Base-by-base conservation (phyloP, 495 filamentous ascomycete genomes). In the Pseudomonodictys pantanalensis region DNA sequence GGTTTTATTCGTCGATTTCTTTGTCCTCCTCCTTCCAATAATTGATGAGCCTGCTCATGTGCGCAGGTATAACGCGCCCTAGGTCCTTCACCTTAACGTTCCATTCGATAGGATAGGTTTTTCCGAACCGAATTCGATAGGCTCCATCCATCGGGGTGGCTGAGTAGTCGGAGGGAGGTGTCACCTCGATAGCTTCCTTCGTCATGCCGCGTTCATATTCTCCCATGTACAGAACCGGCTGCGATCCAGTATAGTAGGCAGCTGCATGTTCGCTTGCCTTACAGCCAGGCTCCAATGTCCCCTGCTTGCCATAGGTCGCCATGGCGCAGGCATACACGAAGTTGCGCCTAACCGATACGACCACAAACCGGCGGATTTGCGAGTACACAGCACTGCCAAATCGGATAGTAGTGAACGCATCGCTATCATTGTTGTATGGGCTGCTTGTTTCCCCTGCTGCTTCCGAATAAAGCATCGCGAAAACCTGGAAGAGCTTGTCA, bases 231-330 rank as follows among this genome's bases (percentile, higher is more conserved):
- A 3, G 18, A 9, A 4, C 24, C 1, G 53, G 60, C 5, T 1
- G 29, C 52, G 70, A 46, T 68, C 63, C 67, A 25, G 47, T 41
- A 61, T 71, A 74, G 52, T 76, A 68, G 11, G 76, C 68, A n/a
- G 77, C 59, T 7, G 76, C 61, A 64, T 79, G 77, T 22, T 71
- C 71, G 8, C 47, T 51, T 9, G 67, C 48, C 52, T 74, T 68
- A 0, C 75, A 59, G 0, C 67, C 69, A 1, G 25, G 38, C 50
- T 77, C 77, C 0, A 64, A 58, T 5, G 77, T 66, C 1, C 71
- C 51, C 42, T 65, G 62, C 15, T 68, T 56, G 18, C 69, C 42
- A 49, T 79, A 78, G 2, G 76, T 77, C 8, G 58, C 65, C 12
- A 78, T 72, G 8, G 72, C 67, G 33, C 60, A 63, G 5, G 60